A percentile compares a stretch with the other conserved stretches of the same genome.
Evolutionary conservation across 2,329 filamentous ascomycete species (phyloP).

Genomic region (Pseudopyricularia javanii): DNA sequence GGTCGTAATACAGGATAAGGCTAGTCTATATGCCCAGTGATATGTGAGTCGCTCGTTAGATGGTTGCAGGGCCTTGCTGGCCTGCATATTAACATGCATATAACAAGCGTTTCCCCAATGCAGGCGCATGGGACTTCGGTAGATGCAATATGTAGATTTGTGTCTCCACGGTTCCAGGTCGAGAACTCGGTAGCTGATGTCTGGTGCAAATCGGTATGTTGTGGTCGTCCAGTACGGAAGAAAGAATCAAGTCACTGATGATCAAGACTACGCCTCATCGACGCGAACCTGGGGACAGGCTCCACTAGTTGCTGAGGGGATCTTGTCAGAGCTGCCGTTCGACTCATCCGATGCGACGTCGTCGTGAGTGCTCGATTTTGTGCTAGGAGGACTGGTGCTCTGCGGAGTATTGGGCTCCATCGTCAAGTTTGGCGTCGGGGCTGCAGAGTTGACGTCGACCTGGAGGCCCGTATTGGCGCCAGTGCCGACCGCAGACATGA

Average conservation of each 20-base stretch:
- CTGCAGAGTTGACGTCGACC: constrained; percentile 36
- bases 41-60: background rate
- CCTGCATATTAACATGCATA: background rate
- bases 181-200: too few species aligned
- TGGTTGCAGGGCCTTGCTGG: background rate
- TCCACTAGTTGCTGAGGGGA: background rate
- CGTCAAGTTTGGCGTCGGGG: constrained; percentile 54
- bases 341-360: background rate
- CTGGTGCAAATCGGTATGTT: too few species aligned
- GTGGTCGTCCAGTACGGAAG: too few species aligned
- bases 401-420: constrained; percentile 59
- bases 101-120: background rate
- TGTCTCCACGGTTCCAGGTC: too few species aligned
- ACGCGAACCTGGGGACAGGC: constrained; percentile 4
- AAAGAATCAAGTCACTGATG: background rate
- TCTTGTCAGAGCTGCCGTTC: background rate
- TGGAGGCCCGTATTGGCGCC: constrained; percentile 20
- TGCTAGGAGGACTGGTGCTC: constrained; percentile 53
- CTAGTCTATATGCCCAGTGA: background rate
- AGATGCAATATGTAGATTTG: too few species aligned
- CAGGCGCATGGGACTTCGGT: too few species aligned
- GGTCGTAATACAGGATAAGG: background rate
- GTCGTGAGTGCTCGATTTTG: constrained; percentile 41
- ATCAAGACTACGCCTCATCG: background rate
- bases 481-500: constrained; percentile 22